Evolutionary conservation across 805 yeast species (phyloP).

Genomic region (Candida rishiriensis): DNA sequence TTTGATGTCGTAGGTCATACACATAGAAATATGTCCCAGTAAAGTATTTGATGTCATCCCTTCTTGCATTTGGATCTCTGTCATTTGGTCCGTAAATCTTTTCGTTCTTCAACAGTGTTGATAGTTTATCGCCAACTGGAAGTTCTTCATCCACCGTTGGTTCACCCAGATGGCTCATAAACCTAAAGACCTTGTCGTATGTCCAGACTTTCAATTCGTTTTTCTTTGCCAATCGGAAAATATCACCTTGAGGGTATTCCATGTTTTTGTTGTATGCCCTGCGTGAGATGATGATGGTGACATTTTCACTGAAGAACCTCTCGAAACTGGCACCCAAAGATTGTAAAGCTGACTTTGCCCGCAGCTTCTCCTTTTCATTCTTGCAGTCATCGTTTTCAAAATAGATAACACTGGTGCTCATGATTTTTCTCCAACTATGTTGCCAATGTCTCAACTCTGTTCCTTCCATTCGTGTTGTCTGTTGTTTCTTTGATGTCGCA

Average conservation of each 20-base stretch:
- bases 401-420: slow-evolving; percentile 52
- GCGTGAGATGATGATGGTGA: slow-evolving; percentile 75
- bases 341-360: slow-evolving; percentile 31
- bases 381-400: slow-evolving; percentile 43
- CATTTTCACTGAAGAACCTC: slow-evolving; percentile 55
- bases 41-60: slow-evolving; percentile 83
- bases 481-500: slow-evolving; percentile 7
- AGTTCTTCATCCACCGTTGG: slow-evolving; percentile 25
- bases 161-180: slow-evolving; percentile 60
- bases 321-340: slow-evolving; percentile 54
- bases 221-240: slow-evolving; percentile 57
- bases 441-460: slow-evolving; percentile 53
- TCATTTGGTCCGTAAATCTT: slow-evolving; percentile 83
- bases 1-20: slow-evolving; percentile 72
- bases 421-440: slow-evolving; percentile 52
- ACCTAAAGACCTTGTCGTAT: slow-evolving; percentile 77
- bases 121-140: slow-evolving; percentile 31
- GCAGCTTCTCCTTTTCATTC: slow-evolving; percentile 31
- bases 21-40: slow-evolving; percentile 69
- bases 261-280: slow-evolving; percentile 41
- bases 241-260: slow-evolving; percentile 52
- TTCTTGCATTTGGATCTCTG: slow-evolving; percentile 77
- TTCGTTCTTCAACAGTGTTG: slow-evolving; percentile 75
- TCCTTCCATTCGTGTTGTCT: slow-evolving; percentile 27
- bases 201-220: slow-evolving; percentile 81